Percentiles rank a stretch among this genome's conserved stretches.
Evolutionary conservation across 2,329 filamentous ascomycete species (phyloP).

Genomic region (Colletotrichum trifolii): DNA sequence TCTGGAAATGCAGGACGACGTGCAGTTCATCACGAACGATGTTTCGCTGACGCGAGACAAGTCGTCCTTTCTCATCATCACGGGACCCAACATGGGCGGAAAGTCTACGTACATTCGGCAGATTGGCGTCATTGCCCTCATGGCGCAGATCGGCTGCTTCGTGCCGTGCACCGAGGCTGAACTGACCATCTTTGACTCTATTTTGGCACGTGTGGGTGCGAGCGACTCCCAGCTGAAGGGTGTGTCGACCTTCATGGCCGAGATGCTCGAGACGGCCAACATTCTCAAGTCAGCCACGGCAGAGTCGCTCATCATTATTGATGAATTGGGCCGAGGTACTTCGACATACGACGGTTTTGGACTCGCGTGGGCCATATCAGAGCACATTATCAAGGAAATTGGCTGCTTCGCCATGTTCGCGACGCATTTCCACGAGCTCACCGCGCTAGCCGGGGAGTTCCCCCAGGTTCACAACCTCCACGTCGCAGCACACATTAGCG

Average conservation of each 20-base stretch:
- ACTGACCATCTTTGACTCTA: constrained; percentile 95
- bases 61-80: constrained; percentile 95
- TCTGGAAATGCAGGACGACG: constrained; percentile 98
- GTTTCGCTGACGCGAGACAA: constrained; percentile 81
- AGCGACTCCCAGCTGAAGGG: constrained; percentile 97
- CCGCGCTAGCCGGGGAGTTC: constrained; percentile 86
- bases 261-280: constrained; percentile 99
- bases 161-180: constrained; percentile 93
- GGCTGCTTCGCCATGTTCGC: constrained; percentile 95
- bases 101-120: constrained; percentile 99
- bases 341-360: constrained; percentile 99
- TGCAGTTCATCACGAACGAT: constrained; percentile 98
- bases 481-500: constrained; percentile 91
- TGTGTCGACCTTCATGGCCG: constrained; percentile 98
- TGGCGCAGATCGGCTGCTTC: constrained; percentile 97
- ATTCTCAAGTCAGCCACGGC: constrained; percentile 96
- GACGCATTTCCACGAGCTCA: constrained; percentile 98
- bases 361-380: constrained; percentile 98
- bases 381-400: constrained; percentile 96
- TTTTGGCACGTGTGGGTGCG: constrained; percentile 94
- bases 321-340: constrained; percentile 94
- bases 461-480: constrained; percentile 92
- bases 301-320: constrained; percentile 97
- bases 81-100: constrained; percentile 98
- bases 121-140: constrained; percentile 94